A percentile compares a stretch with the other conserved stretches of the same genome.
Conservation (phyloP, 2,329 filamentous ascomycete genomes). For the Sclerotinia subarctica region DNA sequence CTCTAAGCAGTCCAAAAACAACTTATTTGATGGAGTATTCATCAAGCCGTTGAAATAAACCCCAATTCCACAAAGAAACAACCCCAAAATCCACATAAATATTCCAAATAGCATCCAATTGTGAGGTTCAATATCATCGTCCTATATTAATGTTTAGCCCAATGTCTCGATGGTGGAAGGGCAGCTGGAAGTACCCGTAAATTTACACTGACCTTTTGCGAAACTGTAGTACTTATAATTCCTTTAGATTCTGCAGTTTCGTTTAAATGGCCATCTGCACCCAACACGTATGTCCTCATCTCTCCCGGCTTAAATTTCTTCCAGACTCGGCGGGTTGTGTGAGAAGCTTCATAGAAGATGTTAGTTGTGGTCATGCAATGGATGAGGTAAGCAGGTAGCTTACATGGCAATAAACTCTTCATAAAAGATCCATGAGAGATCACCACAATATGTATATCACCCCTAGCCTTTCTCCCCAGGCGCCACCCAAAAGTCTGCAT, state of each 20-base stretch:
- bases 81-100: neutral
- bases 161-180: neutral
- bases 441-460: slow-evolving; percentile 10
- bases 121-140: neutral
- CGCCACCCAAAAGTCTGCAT: no score
- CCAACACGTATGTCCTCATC: neutral
- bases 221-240: neutral
- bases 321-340: neutral
- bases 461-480: no score
- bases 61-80: neutral
- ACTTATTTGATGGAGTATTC: neutral
- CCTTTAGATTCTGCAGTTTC: neutral
- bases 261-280: neutral
- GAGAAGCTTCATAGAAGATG: neutral
- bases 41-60: neutral
- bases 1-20: neutral
- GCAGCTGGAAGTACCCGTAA: neutral
- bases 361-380: neutral
- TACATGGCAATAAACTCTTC: neutral
- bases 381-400: neutral
- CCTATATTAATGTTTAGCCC: neutral
- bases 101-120: neutral
- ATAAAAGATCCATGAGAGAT: slow-evolving; percentile 14
- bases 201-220: slow-evolving; percentile 3
- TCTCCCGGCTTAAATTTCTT: neutral